Evolutionary conservation across 2,329 filamentous ascomycete genomes (phyloP).

Genomic region (Dryadomyces quercivorus): DNA sequence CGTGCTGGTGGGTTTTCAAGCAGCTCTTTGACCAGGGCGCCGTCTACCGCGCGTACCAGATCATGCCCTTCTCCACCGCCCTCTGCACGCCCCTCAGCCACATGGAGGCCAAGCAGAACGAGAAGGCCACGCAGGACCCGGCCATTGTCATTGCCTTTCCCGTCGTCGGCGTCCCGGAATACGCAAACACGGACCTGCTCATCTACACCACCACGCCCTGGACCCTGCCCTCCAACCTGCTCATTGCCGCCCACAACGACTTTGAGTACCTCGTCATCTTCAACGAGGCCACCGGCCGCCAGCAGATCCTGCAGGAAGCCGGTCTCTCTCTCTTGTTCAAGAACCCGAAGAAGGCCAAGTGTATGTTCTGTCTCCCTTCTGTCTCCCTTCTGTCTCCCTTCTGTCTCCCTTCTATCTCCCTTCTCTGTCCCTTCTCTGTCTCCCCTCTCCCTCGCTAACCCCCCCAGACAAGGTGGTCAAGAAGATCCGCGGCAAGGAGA

Average conservation of each 20-base stretch:
- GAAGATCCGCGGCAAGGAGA: conserved; percentile 69
- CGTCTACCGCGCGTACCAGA: conserved; percentile 81
- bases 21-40: conserved; percentile 79
- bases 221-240: conserved; percentile 69
- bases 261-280: conserved; percentile 77
- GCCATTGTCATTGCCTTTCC: conserved; percentile 84
- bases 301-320: conserved; percentile 76
- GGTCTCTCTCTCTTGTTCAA: conserved; percentile 79
- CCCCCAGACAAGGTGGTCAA: conserved; percentile 54
- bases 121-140: conserved; percentile 85
- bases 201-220: conserved; percentile 81
- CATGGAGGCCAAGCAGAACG: conserved; percentile 90
- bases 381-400: background rate
- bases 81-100: conserved; percentile 84
- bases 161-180: conserved; percentile 63
- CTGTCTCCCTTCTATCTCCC: background rate
- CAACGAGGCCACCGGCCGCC: conserved; percentile 70
- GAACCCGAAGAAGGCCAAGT: conserved; percentile 91
- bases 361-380: background rate
- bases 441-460: background rate
- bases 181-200: conserved; percentile 62
- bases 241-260: conserved; percentile 59
- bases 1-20: conserved; percentile 95
- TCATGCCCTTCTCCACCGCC: conserved; percentile 92
- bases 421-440: no score